Percentiles rank a stretch among this genome's conserved stretches.
Evolutionary conservation across 352 stramenopile species (phyloP).

Genomic region (Phytophthora vignae): DNA sequence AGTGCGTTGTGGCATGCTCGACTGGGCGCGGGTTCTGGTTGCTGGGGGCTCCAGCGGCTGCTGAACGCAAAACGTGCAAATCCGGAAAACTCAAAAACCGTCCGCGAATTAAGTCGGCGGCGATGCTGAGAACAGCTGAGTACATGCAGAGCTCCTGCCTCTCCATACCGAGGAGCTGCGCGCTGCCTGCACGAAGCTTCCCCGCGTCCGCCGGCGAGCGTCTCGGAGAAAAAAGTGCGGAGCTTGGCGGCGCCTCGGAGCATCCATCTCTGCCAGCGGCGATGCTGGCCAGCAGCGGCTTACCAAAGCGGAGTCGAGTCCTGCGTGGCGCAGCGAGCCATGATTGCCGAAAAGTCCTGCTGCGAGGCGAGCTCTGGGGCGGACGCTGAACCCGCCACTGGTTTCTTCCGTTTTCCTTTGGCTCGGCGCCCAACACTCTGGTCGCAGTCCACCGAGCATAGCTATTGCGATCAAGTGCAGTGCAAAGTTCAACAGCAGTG

Average conservation of each 20-base stretch:
- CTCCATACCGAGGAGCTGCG: slow-evolving; percentile 26
- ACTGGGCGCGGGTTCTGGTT: slow-evolving; percentile 40
- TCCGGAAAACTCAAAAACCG: slow-evolving; percentile 13
- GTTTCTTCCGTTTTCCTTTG: slow-evolving; percentile 39
- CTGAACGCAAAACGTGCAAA: slow-evolving; percentile 28
- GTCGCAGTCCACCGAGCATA: slow-evolving; percentile 1
- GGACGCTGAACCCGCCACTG: slow-evolving; percentile 22
- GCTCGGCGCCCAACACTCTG: background rate
- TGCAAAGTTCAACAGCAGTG: background rate
- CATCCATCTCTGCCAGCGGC: slow-evolving; percentile 25
- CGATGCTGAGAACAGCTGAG: no score
- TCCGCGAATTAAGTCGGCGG: background rate
- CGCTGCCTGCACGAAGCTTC: slow-evolving; percentile 16
- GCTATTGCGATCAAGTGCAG: background rate
- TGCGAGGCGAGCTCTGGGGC: background rate
- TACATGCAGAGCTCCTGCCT: background rate
- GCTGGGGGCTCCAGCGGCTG: slow-evolving; percentile 16
- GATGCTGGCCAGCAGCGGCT: background rate
- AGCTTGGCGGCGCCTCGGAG: background rate
- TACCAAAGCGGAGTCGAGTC: background rate
- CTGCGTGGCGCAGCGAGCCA: background rate
- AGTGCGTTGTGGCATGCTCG: slow-evolving; percentile 42
- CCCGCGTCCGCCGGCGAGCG: background rate
- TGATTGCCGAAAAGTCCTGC: slow-evolving; percentile 20
- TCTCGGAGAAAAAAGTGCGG: slow-evolving; percentile 23